phyloP scores from a whole-genome alignment of 495 filamentous ascomycete genomes.

The Cryomyces minteri region DNA sequence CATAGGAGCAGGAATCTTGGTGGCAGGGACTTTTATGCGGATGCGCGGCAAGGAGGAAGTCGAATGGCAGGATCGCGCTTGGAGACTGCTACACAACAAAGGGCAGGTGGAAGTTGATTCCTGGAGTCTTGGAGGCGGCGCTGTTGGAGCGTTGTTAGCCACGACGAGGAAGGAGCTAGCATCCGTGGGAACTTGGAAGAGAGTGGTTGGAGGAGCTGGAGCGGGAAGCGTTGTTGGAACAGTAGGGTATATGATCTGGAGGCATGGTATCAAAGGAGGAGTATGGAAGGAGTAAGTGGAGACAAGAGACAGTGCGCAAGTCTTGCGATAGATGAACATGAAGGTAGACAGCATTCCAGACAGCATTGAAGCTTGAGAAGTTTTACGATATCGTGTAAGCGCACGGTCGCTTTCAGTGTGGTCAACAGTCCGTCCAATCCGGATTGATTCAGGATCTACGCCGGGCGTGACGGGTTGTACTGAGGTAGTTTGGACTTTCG shows the following conservation, averaged over 20 bases:
- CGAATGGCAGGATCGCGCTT: slow-evolving; percentile 44
- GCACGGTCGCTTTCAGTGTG: too few species aligned
- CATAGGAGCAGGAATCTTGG: slow-evolving; percentile 6
- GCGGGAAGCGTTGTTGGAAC: slow-evolving; percentile 22
- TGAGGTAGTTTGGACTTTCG: too few species aligned
- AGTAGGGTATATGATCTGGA: slow-evolving; percentile 15
- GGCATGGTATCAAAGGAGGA: slow-evolving; percentile 2
- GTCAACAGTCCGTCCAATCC: too few species aligned
- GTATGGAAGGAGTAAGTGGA: neutral
- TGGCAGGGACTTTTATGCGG: slow-evolving; percentile 15
- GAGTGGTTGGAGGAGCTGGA: slow-evolving; percentile 21
- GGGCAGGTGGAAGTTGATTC: slow-evolving; percentile 34
- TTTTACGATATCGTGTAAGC: too few species aligned
- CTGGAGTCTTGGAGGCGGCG: slow-evolving; percentile 25
- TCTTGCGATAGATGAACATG: too few species aligned
- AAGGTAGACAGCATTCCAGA: too few species aligned
- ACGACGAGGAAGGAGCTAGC: slow-evolving; percentile 8
- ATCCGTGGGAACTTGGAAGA: slow-evolving; percentile 3
- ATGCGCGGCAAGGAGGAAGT: slow-evolving; percentile 38
- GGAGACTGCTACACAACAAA: slow-evolving; percentile 34
- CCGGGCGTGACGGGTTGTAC: too few species aligned
- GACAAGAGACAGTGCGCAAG: neutral
- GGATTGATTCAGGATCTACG: too few species aligned
- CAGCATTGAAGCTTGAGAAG: too few species aligned
- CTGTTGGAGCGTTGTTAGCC: slow-evolving; percentile 9